Evolutionary conservation across 2,329 filamentous ascomycete genomes (phyloP), one percentile per base, ranked within the genome.

Genomic region (Pleoardoris graminearum): DNA sequence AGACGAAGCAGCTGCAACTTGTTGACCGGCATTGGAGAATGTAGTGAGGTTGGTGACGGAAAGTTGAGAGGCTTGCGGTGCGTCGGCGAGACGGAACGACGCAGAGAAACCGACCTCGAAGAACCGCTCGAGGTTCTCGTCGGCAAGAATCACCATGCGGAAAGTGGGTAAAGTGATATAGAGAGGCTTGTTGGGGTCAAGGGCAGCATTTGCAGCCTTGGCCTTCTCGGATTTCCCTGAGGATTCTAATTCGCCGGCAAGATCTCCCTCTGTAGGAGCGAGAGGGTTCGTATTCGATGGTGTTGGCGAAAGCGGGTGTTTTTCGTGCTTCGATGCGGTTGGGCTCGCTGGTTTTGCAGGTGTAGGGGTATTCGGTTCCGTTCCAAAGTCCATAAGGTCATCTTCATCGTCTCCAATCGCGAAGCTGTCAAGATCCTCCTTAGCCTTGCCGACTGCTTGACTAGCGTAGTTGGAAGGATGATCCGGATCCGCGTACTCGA

Each of bases 101-200:
- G 89, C 86, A 0, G 93, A 91, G 76, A 97, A 97, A 35, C 91
- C 95, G 0, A 90, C 90, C 76, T 99, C 94, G 71, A 99, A 99
- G 76, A 99, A 99, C 62, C 95, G 90, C 67, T 99, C 93, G 5
- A 99, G 84, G 0, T 95, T 82, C 72, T 99, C 94, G 68, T 99
- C 94, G 37, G 94, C 94, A 7, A 99, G 84, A 8, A 99, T 90
- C 3, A 99, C 91, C 94, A 99, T 99, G 60, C 94, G 88, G 82
- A 99, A 99, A 0, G 94, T 99, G 1, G 94, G 94, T 1, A 99
- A 82, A 0, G 94, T 97, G 67, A 99, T 97, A 71, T 97, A 89
- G 0, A 99, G 82, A 6, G 94, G 94, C 58, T 96, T 93, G 22
- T 91, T 87, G 2, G 94, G 94, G 69, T 99, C 92, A 3, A 99